These are phyloP conservation scores for Eutypella sp. DNA, from an alignment of 2,329 filamentous ascomycete species.

Conservation along the genomic window DNA sequence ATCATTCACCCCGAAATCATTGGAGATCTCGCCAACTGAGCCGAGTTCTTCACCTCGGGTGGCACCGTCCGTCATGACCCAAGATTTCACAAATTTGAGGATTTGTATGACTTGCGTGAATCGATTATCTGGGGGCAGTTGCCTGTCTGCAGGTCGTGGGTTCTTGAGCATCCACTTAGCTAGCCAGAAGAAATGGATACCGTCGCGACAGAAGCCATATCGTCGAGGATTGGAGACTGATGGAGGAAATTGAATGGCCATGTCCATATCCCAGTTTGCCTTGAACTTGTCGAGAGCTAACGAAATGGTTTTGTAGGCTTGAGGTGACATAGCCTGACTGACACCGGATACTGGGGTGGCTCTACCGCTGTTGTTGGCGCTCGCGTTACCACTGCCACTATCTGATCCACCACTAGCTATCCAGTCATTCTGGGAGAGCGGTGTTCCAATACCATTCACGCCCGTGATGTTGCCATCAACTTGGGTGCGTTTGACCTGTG, in stretches of 20 bases:
- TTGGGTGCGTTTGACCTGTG: constrained; percentile 48
- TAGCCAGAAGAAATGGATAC: constrained; percentile 69
- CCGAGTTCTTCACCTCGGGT: constrained; percentile 63
- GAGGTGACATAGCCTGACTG: constrained; percentile 35
- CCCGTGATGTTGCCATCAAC: constrained; percentile 34
- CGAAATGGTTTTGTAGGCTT: constrained; percentile 42
- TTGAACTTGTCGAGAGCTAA: constrained; percentile 69
- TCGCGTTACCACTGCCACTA: constrained; percentile 34
- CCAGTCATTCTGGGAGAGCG: constrained; percentile 56
- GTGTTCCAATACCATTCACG: constrained; percentile 43
- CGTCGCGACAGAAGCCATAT: constrained; percentile 66
- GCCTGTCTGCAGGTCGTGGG: constrained; percentile 47
- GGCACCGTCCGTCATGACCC: constrained; percentile 59
- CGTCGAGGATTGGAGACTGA: constrained; percentile 49
- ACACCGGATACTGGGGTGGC: constrained; percentile 40
- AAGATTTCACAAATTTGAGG: constrained; percentile 54
- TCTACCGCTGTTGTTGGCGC: constrained; percentile 40
- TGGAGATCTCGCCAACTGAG: constrained; percentile 63
- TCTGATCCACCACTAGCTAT: constrained; percentile 39
- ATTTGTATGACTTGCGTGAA: constrained; percentile 57
- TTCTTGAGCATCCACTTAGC: constrained; percentile 61
- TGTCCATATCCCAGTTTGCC: constrained; percentile 64
- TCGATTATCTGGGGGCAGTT: constrained; percentile 52
- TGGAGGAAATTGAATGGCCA: constrained; percentile 61
- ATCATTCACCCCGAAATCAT: constrained; percentile 58